Evolutionary conservation across 768 basidiomycete genomes (phyloP).

Genomic region (Tricholoma saponaceum): DNA sequence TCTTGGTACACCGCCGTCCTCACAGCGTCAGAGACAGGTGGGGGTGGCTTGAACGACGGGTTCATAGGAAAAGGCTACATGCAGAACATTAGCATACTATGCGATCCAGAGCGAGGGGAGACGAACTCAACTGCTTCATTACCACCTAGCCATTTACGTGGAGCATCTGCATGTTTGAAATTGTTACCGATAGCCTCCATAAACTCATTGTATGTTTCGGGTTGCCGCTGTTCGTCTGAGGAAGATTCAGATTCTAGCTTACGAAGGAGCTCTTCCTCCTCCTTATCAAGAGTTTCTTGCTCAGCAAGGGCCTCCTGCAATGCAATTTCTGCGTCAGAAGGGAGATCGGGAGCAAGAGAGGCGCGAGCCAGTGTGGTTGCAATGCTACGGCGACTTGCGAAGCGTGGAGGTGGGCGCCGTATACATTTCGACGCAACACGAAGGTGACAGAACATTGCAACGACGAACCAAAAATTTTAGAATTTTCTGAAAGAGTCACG

Average conservation of each 20-base stretch:
- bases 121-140: slow-evolving; percentile 45
- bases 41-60: slow-evolving; percentile 74
- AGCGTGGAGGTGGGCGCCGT: slow-evolving; percentile 21
- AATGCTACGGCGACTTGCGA: slow-evolving; percentile 21
- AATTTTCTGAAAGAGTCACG: slow-evolving; percentile 24
- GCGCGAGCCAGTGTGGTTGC: slow-evolving; percentile 20
- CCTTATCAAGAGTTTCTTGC: slow-evolving; percentile 9
- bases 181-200: slow-evolving; percentile 35
- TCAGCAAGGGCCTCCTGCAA: slow-evolving; percentile 16
- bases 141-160: slow-evolving; percentile 61
- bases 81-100: slow-evolving; percentile 7
- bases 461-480: slow-evolving; percentile 28
- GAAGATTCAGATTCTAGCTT: neutral
- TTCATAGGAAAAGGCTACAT: slow-evolving; percentile 86
- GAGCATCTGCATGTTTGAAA: slow-evolving; percentile 39
- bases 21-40: slow-evolving; percentile 63
- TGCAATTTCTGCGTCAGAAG: slow-evolving; percentile 15
- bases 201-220: slow-evolving; percentile 37
- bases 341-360: slow-evolving; percentile 23
- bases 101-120: slow-evolving; percentile 11
- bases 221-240: slow-evolving; percentile 7
- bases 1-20: slow-evolving; percentile 55
- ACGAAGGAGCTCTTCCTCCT: slow-evolving; percentile 15
- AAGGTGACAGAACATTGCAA: slow-evolving; percentile 32
- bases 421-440: slow-evolving; percentile 25